A percentile compares a stretch with the other conserved stretches of the same genome.
These are phyloP conservation scores for Daldinia vernicosa DNA, from an alignment of 495 filamentous ascomycete genomes.

Conservation along the genomic window DNA sequence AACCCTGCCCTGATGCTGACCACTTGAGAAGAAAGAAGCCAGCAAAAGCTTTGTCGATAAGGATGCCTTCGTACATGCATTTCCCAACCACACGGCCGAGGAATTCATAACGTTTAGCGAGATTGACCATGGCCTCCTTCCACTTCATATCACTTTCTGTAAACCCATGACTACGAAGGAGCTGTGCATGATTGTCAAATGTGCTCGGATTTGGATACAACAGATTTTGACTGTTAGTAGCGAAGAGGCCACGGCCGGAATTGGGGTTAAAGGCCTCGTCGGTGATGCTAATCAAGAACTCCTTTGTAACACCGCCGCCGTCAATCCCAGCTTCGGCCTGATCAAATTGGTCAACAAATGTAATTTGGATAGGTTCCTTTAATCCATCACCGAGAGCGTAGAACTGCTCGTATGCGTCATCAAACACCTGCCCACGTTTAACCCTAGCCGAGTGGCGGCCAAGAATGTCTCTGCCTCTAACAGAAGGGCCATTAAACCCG, in stretches of 20 bases:
- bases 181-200: slow-evolving; percentile 74
- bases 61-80: slow-evolving; percentile 96
- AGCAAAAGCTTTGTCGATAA: slow-evolving; percentile 93
- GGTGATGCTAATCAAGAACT: slow-evolving; percentile 92
- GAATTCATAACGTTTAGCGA: slow-evolving; percentile 87
- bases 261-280: slow-evolving; percentile 78
- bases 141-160: slow-evolving; percentile 61
- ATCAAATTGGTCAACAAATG: slow-evolving; percentile 91
- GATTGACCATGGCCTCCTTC: slow-evolving; percentile 64
- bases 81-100: slow-evolving; percentile 93
- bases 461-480: slow-evolving; percentile 59
- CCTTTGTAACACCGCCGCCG: slow-evolving; percentile 96
- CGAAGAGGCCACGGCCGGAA: slow-evolving; percentile 66
- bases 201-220: slow-evolving; percentile 88
- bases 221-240: slow-evolving; percentile 87
- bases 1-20: slow-evolving; percentile 71
- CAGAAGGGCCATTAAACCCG: slow-evolving; percentile 41
- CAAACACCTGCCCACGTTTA: slow-evolving; percentile 79
- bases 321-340: slow-evolving; percentile 93
- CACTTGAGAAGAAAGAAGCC: slow-evolving; percentile 97
- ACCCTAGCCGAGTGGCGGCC: slow-evolving; percentile 83
- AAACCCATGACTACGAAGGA: slow-evolving; percentile 62
- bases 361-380: slow-evolving; percentile 98
- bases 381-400: slow-evolving; percentile 82
- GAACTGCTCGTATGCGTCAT: slow-evolving; percentile 86